These are phyloP conservation scores for Monosporascus sp. DNA, from an alignment of 2,329 filamentous ascomycete species.

Conservation along the genomic window DNA sequence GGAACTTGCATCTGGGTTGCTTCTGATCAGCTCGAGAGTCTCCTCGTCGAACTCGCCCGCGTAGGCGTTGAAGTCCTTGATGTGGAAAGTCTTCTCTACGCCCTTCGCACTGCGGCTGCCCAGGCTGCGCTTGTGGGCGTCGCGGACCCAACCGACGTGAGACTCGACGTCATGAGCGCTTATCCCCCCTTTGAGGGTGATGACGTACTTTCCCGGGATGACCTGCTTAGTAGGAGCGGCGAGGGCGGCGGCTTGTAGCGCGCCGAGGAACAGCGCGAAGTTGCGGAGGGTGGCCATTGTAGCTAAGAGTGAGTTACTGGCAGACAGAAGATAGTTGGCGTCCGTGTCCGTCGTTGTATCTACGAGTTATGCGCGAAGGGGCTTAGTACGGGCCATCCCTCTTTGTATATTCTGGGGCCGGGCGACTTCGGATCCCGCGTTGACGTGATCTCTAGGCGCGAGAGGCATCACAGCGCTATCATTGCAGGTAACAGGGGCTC, in stretches of 20 bases:
- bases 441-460: too few relatives aligned
- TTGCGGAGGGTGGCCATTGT: background rate
- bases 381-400: too few relatives aligned
- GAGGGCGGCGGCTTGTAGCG: background rate
- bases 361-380: too few relatives aligned
- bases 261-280: background rate
- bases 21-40: slow-evolving; percentile 34
- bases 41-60: slow-evolving; percentile 38
- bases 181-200: slow-evolving; percentile 25
- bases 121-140: slow-evolving; percentile 32
- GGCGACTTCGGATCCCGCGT: too few relatives aligned
- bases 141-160: slow-evolving; percentile 29
- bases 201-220: slow-evolving; percentile 27
- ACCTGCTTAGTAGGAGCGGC: slow-evolving; percentile 7
- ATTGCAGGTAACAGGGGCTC: too few relatives aligned
- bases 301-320: background rate
- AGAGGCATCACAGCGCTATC: too few relatives aligned
- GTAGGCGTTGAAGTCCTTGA: slow-evolving; percentile 37
- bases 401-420: too few relatives aligned
- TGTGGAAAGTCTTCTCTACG: slow-evolving; percentile 36
- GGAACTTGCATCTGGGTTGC: slow-evolving; percentile 25
- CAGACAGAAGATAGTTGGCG: background rate
- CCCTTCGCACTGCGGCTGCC: slow-evolving; percentile 27
- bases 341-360: too few relatives aligned
- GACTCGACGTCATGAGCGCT: slow-evolving; percentile 25